These are phyloP conservation scores for Picochlorum sp. DNA, from an alignment of 139 green algal genomes.

Conservation along the genomic window DNA sequence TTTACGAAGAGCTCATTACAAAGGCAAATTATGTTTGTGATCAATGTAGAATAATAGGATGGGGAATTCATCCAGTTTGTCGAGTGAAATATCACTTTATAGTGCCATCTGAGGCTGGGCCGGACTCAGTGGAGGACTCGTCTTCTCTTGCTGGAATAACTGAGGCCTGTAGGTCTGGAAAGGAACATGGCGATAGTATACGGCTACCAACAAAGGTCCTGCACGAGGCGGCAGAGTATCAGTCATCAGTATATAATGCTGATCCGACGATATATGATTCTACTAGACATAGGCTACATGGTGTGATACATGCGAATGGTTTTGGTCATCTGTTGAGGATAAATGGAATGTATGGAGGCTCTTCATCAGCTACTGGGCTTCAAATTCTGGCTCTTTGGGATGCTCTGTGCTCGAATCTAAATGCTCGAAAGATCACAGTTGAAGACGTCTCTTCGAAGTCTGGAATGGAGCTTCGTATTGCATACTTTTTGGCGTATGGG, in stretches of 20 bases:
- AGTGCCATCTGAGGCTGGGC: slow-evolving; percentile 42
- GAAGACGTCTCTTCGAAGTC: slow-evolving; percentile 91
- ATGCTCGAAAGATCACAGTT: slow-evolving; percentile 50
- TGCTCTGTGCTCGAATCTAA: slow-evolving; percentile 65
- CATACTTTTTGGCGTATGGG: slow-evolving; percentile 59
- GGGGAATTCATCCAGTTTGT: slow-evolving; percentile 76
- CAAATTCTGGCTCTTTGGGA: slow-evolving; percentile 93
- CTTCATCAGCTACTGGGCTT: slow-evolving; percentile 14
- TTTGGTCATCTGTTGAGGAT: slow-evolving; percentile 85
- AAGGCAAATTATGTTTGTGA: slow-evolving; percentile 44
- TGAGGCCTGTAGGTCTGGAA: slow-evolving; percentile 12
- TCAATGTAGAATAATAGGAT: slow-evolving; percentile 78
- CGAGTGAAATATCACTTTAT: slow-evolving; percentile 79
- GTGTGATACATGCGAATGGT: slow-evolving; percentile 82
- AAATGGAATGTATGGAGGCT: slow-evolving; percentile 64
- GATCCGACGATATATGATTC: slow-evolving; percentile 57
- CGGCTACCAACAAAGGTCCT: slow-evolving; percentile 1
- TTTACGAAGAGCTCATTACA: slow-evolving; percentile 26
- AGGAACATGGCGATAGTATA: not conserved
- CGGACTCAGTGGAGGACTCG: slow-evolving; percentile 30
- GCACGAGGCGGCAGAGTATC: slow-evolving; percentile 5
- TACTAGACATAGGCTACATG: slow-evolving; percentile 26
- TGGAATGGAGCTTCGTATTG: slow-evolving; percentile 82
- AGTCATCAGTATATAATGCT: slow-evolving; percentile 26
- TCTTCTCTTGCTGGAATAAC: slow-evolving; percentile 33